These are phyloP conservation scores for Hippophae tibetana DNA, from an alignment of 306 rosid species.

Conservation along the genomic window DNA sequence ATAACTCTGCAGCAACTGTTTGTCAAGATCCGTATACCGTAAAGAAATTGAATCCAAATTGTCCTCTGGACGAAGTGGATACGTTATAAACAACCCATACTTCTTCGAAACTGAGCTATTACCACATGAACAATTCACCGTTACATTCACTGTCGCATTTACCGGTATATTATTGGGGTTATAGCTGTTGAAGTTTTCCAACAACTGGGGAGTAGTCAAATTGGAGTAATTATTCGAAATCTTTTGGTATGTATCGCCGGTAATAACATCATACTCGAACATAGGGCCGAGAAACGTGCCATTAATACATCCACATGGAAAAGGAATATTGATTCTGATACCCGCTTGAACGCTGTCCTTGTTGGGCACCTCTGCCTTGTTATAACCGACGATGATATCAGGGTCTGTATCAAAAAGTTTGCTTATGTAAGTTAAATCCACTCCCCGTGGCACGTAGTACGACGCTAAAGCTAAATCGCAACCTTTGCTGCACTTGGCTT, in stretches of 20 bases:
- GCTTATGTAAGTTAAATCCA: conserved; percentile 8
- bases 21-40: conserved; percentile 3
- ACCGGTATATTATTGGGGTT: conserved; percentile 13
- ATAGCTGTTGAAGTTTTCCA: conserved; percentile 35
- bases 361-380: conserved; percentile 16
- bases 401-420: conserved; percentile 1
- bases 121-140: conserved; percentile 67
- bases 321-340: conserved; percentile 32
- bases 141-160: conserved; percentile 28
- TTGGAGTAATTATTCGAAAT: conserved; percentile 37
- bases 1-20: conserved; percentile 34
- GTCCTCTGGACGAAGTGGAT: conserved; percentile 39
- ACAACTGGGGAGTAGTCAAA: conserved; percentile 38
- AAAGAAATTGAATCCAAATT: conserved; percentile 26
- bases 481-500: conserved; percentile 38
- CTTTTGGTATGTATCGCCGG: conserved; percentile 31
- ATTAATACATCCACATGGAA: conserved; percentile 41
- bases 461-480: conserved; percentile 69
- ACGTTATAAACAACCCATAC: conserved; percentile 62
- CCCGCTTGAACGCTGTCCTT: neutral
- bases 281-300: conserved; percentile 48
- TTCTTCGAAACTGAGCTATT: conserved; percentile 32
- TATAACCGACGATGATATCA: conserved; percentile 21
- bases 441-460: conserved; percentile 4
- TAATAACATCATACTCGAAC: conserved; percentile 29